Conservation (phyloP, 164 flowering plant species). For the Annona squamosa region DNA sequence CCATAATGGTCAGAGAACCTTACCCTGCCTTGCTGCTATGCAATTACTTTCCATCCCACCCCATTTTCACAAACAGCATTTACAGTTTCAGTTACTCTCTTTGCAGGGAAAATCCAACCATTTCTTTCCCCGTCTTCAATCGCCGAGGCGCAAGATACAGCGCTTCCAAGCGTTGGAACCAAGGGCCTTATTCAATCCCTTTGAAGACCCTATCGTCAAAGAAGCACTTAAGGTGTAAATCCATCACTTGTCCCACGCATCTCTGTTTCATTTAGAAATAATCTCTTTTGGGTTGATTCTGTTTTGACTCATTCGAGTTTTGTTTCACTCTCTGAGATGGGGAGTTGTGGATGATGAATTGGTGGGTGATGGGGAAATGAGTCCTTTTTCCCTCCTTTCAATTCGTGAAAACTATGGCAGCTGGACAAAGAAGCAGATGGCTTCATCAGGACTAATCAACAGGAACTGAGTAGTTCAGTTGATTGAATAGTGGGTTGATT, state of each 20-base stretch:
- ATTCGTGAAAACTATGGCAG: background rate
- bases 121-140: background rate
- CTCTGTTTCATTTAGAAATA: too few relatives aligned
- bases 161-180: conserved; percentile 1
- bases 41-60: too few relatives aligned
- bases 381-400: too few relatives aligned
- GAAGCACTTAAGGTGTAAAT: conserved; percentile 26
- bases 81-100: too few relatives aligned
- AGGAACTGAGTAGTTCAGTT: background rate
- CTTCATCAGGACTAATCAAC: background rate
- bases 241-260: background rate
- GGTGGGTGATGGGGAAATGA: background rate
- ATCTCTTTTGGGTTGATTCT: background rate
- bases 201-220: conserved; percentile 21
- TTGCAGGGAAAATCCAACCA: background rate
- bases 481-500: background rate
- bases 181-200: conserved; percentile 24
- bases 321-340: background rate
- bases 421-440: background rate
- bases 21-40: too few relatives aligned
- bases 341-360: background rate
- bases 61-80: too few relatives aligned
- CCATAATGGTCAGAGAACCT: too few relatives aligned
- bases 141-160: background rate
- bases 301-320: background rate